These are phyloP conservation scores for Blastobotrys terrestris DNA, from an alignment of 805 yeast species.

Conservation along the genomic window DNA sequence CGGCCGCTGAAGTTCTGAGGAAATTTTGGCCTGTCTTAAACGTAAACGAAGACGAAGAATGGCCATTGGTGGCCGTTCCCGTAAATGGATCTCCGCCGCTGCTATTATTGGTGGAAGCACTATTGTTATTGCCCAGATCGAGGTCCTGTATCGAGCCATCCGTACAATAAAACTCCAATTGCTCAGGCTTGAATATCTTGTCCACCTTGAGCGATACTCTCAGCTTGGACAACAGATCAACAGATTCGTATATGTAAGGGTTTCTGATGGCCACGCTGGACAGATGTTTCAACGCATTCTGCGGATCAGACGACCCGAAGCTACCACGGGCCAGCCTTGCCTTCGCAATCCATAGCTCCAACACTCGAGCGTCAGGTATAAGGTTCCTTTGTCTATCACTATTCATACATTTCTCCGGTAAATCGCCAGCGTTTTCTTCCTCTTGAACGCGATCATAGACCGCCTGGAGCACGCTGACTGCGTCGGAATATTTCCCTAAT, in stretches of 20 bases:
- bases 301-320: slow-evolving; percentile 34
- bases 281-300: slow-evolving; percentile 61
- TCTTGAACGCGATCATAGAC: slow-evolving; percentile 8
- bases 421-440: background rate
- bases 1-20: slow-evolving; percentile 2
- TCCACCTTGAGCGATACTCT: slow-evolving; percentile 66
- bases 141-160: slow-evolving; percentile 1
- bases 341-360: slow-evolving; percentile 64
- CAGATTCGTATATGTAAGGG: slow-evolving; percentile 83
- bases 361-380: slow-evolving; percentile 64
- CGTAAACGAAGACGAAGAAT: slow-evolving; percentile 5
- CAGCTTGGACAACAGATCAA: slow-evolving; percentile 63
- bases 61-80: background rate
- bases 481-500: slow-evolving; percentile 52
- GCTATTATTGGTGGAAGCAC: background rate
- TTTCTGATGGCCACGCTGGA: slow-evolving; percentile 64
- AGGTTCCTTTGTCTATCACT: background rate
- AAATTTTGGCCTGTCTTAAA: slow-evolving; percentile 17
- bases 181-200: slow-evolving; percentile 23
- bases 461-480: slow-evolving; percentile 45
- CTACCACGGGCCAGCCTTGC: slow-evolving; percentile 48
- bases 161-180: slow-evolving; percentile 3
- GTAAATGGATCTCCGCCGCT: background rate
- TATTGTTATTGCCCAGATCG: background rate
- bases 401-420: background rate